Base-by-base conservation (phyloP, 2,329 filamentous ascomycete genomes). In the Pseudogymnoascus sp. region DNA sequence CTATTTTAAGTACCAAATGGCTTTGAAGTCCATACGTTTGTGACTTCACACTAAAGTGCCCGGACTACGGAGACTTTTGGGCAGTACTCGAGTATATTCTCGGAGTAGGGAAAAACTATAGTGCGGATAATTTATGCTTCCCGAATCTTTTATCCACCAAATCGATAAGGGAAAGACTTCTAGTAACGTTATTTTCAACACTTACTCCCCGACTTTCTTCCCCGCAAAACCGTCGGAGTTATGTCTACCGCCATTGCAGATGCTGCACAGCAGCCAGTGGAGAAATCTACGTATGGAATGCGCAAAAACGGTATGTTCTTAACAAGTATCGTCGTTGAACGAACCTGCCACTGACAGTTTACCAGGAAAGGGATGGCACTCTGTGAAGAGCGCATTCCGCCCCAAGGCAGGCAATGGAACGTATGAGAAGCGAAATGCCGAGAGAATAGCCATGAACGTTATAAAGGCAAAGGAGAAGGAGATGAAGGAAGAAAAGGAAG, bases 401-500 rank as follows among this genome's bases (percentile, higher is more conserved):
- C 93, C 90, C 3, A 86, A 79, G 12, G 81, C 88, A 8, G 91
- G 92, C 25, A 82, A 92, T 67, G 89, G 85, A 2, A 86, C 90
- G 0, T 97, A 88, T 73, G 86, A 87, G 67, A 88, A 91, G 75
- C 86, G 93, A 60, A 78, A 84, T 50, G 86, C 87, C 68, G 81
- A 86, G 64, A 85, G 91, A 59, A 83, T 86, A 64, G 82, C 86
- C 6, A 81, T 86, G 68, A 82, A 84, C 11, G 85, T 90, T n/a
- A 84, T 89, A 69, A 97, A 97, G 78, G 90, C 91, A 36, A 92
- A 91, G 71, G 94, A 97, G 77, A 92, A 90, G 76, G 92, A 97
- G 75, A 86, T 99, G 85, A 95, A 93, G 79, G 90, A 92, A 0
- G 94, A 97, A 78, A 97, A 96, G 77, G 92, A 96, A 72, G 84